Base-by-base conservation (phyloP, 2,329 filamentous ascomycete genomes). In the Huntiella decipiens region DNA sequence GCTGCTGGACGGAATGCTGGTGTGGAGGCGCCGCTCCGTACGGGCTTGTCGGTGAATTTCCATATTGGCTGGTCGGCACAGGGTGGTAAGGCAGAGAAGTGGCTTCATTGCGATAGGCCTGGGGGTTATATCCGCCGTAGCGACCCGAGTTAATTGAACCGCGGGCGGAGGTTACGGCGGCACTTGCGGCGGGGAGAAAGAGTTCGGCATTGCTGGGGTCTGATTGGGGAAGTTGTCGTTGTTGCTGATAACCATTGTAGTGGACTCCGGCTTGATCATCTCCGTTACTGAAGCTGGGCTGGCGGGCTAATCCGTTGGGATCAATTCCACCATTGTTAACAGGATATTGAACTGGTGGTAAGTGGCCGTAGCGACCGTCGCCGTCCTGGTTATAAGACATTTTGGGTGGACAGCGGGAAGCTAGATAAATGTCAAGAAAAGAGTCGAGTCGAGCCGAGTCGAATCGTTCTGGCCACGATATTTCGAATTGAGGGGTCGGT, bases 241-340 rank as follows among this genome's bases (percentile, higher is more conserved):
- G 52, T 36, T 58, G 52, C 44, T 58, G 55, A 44, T 56, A 57
- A 44, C 61, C 57, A 6, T 28, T 15, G 16, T 49, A 49, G 12
- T 39, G 39, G 10, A 49, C 47, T 13, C 47, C 73, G 42, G 65
- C 62, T 41, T 68, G 65, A 58, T 88, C 82, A 59, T 91, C 83
- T 52, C 79, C 82, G 53, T 70, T 74, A 59, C 85, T 78, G 64
- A 83, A 86, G 64, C 80, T 88, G 42, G 74, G 71, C 52, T 74
- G 71, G 53, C 81, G 69, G 38, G 57, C 58, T 4, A 64, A 60
- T 52, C 54, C 53, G 46, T 56, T 43, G 50, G 49, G 63, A 60
- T 38, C 63, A 60, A 51, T 60, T 58, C 37, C 57, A 52, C 12
- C 17, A 34, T 35, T 43, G 41, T 38, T 57, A 52, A 73, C 62